Percentiles rank a stretch among this genome's conserved stretches.
phyloP scores from a whole-genome alignment of 2,329 filamentous ascomycete genomes.

The Sarocladium strictum region DNA sequence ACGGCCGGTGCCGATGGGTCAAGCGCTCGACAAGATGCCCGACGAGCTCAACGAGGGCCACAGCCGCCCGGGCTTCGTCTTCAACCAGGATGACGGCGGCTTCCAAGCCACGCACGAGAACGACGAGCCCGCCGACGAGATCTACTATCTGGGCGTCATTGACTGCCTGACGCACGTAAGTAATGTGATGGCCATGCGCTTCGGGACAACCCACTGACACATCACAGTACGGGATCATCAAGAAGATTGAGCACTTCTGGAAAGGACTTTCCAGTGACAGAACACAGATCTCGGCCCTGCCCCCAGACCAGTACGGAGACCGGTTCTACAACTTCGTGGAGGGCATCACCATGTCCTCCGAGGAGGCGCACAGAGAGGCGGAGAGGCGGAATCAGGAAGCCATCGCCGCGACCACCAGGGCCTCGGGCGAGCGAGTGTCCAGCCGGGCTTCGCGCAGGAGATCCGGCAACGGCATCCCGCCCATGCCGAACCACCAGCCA shows the following conservation, averaged over 20 bases:
- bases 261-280: constrained; percentile 84
- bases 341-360: constrained; percentile 81
- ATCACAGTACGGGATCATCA: constrained; percentile 79
- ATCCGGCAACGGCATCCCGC: constrained; percentile 28
- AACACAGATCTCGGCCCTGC: constrained; percentile 85
- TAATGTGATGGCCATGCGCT: constrained; percentile 36
- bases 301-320: constrained; percentile 85
- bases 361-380: constrained; percentile 70
- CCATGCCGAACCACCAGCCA: constrained; percentile 40
- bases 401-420: constrained; percentile 24
- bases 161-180: constrained; percentile 95
- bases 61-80: constrained; percentile 66
- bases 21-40: constrained; percentile 79
- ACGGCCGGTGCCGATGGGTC: constrained; percentile 86
- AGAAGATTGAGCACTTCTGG: constrained; percentile 94
- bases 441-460: constrained; percentile 27
- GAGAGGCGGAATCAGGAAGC: constrained; percentile 56
- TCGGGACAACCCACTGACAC: neutral
- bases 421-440: constrained; percentile 27
- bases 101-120: constrained; percentile 91
- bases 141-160: constrained; percentile 97
- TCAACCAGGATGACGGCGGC: constrained; percentile 91
- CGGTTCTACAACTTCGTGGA: constrained; percentile 91
- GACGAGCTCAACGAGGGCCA: constrained; percentile 76
- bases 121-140: constrained; percentile 76